These are phyloP conservation scores for Canna indica DNA, from an alignment of 176 grass and related monocot genomes.

Conservation along the genomic window DNA sequence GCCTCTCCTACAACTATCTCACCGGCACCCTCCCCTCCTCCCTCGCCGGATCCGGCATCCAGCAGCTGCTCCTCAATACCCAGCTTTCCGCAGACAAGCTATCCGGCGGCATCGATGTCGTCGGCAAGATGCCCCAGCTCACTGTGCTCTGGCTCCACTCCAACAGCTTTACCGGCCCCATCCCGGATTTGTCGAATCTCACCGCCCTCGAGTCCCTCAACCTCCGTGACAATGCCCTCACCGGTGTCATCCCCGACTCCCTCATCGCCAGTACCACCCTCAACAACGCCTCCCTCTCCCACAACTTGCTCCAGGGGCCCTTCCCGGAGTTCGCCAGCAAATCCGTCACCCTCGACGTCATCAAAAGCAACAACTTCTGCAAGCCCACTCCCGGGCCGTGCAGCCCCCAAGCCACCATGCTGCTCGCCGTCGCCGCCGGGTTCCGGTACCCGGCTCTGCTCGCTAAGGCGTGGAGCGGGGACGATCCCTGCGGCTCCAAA, in stretches of 20 bases:
- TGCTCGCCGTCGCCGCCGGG: constrained; percentile 55
- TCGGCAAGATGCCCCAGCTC: constrained; percentile 17
- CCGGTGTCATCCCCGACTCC: constrained; percentile 5
- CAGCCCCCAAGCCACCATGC: constrained; percentile 29
- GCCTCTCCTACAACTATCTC: constrained; percentile 21
- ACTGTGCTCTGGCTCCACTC: constrained; percentile 20
- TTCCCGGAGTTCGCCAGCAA: constrained; percentile 2
- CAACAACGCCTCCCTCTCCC: constrained; percentile 14
- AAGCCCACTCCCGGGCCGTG: constrained; percentile 31
- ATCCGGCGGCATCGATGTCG: constrained; percentile 13
- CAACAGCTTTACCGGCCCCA: constrained; percentile 22
- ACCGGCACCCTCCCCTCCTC: constrained; percentile 4
- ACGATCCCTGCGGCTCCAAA: constrained; percentile 31
- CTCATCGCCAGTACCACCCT: background rate
- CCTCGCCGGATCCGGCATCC: background rate
- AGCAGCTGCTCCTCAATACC: constrained; percentile 12
- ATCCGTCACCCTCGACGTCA: constrained; percentile 23
- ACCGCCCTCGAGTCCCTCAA: constrained; percentile 18
- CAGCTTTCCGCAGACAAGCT: constrained; percentile 7
- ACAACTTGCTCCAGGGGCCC: constrained; percentile 18
- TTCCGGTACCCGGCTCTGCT: constrained; percentile 60
- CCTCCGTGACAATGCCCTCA: constrained; percentile 16
- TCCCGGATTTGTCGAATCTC: constrained; percentile 22
- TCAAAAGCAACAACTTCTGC: constrained; percentile 53
- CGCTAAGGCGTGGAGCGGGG: constrained; percentile 42